phyloP scores from a whole-genome alignment of 2,329 filamentous ascomycete genomes.

The Penicillium sp. region DNA sequence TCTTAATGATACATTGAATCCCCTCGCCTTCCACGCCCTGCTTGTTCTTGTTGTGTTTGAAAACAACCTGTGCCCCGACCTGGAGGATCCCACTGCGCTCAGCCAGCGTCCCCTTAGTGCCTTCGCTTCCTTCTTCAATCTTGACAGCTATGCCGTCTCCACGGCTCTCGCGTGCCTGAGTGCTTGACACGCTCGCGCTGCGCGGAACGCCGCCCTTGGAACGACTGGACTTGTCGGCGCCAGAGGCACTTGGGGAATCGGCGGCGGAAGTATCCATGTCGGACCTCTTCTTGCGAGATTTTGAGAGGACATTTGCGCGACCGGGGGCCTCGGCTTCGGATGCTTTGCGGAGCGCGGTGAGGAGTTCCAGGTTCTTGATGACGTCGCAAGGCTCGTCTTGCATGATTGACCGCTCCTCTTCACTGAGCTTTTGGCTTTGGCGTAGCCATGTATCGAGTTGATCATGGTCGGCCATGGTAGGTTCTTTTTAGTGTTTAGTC shows the following conservation, averaged over 20 bases:
- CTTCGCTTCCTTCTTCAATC: slow-evolving; percentile 42
- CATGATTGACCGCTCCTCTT: slow-evolving; percentile 47
- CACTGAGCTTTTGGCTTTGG: slow-evolving; percentile 44
- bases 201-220: slow-evolving; percentile 40
- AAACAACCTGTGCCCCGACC: slow-evolving; percentile 48
- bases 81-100: slow-evolving; percentile 43
- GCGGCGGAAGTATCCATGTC: slow-evolving; percentile 42
- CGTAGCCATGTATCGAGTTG: slow-evolving; percentile 45
- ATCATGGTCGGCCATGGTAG: slow-evolving; percentile 39
- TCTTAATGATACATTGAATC: slow-evolving; percentile 73
- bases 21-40: slow-evolving; percentile 49
- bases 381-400: slow-evolving; percentile 48
- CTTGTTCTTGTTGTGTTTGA: slow-evolving; percentile 49
- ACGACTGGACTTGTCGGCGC: slow-evolving; percentile 42
- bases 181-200: slow-evolving; percentile 42
- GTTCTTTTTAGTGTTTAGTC: slow-evolving; percentile 22
- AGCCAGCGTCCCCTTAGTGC: slow-evolving; percentile 41
- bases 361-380: slow-evolving; percentile 47
- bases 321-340: slow-evolving; percentile 44
- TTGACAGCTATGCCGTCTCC: slow-evolving; percentile 38
- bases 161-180: slow-evolving; percentile 36
- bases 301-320: slow-evolving; percentile 36
- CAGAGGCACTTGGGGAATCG: slow-evolving; percentile 45
- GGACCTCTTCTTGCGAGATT: slow-evolving; percentile 45
- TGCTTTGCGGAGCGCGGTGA: slow-evolving; percentile 46